A percentile compares a stretch with the other conserved stretches of the same genome.
Evolutionary conservation across 2,329 filamentous ascomycete genomes (phyloP).

Genomic region (Xylaria sp.): DNA sequence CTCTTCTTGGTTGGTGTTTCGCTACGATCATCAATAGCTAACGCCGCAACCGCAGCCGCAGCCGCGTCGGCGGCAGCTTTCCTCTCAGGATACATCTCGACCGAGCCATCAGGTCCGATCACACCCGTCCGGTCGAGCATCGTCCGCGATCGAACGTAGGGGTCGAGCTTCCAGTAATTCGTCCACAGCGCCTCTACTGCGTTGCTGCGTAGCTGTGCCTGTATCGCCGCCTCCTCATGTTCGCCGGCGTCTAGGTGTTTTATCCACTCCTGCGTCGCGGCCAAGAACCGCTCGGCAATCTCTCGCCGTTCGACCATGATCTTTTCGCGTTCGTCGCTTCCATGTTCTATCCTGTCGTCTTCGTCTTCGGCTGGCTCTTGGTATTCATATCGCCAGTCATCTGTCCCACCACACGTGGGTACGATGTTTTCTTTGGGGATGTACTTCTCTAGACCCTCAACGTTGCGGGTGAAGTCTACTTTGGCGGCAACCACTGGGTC

Average conservation of each 20-base stretch:
- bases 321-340: slow-evolving; percentile 65
- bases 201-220: slow-evolving; percentile 66
- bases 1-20: neutral
- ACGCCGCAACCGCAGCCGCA: too few relatives aligned
- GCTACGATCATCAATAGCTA: neutral
- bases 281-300: slow-evolving; percentile 76
- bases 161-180: slow-evolving; percentile 90
- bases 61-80: neutral
- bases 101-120: slow-evolving; percentile 70
- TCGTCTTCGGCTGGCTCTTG: slow-evolving; percentile 78
- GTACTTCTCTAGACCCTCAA: slow-evolving; percentile 78
- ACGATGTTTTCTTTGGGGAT: slow-evolving; percentile 76
- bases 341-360: slow-evolving; percentile 76
- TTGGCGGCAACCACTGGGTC: slow-evolving; percentile 93
- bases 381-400: slow-evolving; percentile 85
- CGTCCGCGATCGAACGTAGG: slow-evolving; percentile 82
- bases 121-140: slow-evolving; percentile 83
- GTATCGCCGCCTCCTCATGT: slow-evolving; percentile 56
- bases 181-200: slow-evolving; percentile 70
- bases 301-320: slow-evolving; percentile 70
- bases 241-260: slow-evolving; percentile 50
- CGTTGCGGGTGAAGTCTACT: slow-evolving; percentile 86
- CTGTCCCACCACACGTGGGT: slow-evolving; percentile 83
- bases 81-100: slow-evolving; percentile 56
- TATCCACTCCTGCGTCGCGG: slow-evolving; percentile 78